These are phyloP conservation scores for Eutrema japonicum DNA, from an alignment of 345 rosid species.

Conservation along the genomic window DNA sequence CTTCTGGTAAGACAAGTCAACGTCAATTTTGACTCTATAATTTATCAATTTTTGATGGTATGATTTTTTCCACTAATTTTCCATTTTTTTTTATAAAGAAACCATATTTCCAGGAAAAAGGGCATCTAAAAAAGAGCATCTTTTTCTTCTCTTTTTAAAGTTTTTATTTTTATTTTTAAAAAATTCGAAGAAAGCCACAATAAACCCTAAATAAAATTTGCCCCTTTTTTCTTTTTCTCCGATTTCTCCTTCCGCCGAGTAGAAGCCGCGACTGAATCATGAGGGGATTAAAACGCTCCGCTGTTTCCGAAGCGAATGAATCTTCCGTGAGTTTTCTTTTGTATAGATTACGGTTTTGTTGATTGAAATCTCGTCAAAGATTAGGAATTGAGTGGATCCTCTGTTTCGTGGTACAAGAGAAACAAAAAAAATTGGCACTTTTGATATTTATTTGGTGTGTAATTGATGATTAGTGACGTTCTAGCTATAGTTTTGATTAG, in stretches of 20 bases:
- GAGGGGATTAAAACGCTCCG: constrained; percentile 75
- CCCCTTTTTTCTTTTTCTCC: constrained; percentile 10
- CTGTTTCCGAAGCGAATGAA: constrained; percentile 59
- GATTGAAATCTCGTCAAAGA: constrained; percentile 29
- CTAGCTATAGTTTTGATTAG: neutral
- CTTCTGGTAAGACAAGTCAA: neutral
- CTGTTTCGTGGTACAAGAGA: neutral
- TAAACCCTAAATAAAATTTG: constrained; percentile 48
- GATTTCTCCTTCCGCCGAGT: constrained; percentile 25
- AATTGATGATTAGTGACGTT: neutral
- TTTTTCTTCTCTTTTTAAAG: constrained; percentile 23
- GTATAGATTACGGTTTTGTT: neutral
- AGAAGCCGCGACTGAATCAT: constrained; percentile 42
- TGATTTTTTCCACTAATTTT: constrained; percentile 13
- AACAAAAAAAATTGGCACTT: neutral
- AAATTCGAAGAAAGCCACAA: constrained; percentile 31
- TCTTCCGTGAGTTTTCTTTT: constrained; percentile 57
- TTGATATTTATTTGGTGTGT: neutral
- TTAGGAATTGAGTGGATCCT: constrained; percentile 20
- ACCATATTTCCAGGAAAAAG: neutral
- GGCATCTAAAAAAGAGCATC: constrained; percentile 20
- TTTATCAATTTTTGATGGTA: neutral
- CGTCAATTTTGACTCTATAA: neutral
- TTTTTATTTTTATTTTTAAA: neutral
- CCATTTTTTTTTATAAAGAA: no score